Evolutionary conservation across 345 rosid genomes (phyloP).

Genomic region (Chamaenerion angustifolium): DNA sequence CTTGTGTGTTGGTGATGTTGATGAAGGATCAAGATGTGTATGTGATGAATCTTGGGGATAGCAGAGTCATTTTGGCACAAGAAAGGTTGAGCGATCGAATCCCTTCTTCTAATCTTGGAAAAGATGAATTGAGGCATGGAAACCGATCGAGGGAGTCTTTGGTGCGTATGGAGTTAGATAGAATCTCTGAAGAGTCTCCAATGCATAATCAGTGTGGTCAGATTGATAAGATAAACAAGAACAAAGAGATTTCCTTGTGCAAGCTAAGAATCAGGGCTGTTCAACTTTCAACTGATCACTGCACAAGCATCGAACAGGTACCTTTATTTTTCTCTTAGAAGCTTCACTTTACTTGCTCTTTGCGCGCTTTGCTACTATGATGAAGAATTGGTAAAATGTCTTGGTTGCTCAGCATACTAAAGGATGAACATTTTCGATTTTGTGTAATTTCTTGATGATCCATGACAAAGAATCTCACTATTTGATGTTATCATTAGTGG

Average conservation of each 20-base stretch:
- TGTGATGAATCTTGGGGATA: slow-evolving; percentile 94
- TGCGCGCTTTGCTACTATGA: neutral
- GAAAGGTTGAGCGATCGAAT: slow-evolving; percentile 77
- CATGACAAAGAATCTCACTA: no score
- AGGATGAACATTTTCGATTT: no score
- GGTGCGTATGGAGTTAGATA: slow-evolving; percentile 87
- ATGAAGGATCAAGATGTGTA: slow-evolving; percentile 98
- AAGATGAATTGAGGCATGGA: slow-evolving; percentile 55
- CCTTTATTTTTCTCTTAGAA: slow-evolving; percentile 10
- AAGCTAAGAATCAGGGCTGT: slow-evolving; percentile 90
- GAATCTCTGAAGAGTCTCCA: slow-evolving; percentile 96
- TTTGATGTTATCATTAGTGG: no score
- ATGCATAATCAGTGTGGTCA: slow-evolving; percentile 64
- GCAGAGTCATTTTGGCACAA: slow-evolving; percentile 79
- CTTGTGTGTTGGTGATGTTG: slow-evolving; percentile 86
- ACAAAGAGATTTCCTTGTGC: slow-evolving; percentile 70
- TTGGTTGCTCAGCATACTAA: no score
- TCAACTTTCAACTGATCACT: slow-evolving; percentile 88
- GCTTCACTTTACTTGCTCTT: neutral
- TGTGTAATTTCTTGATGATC: no score
- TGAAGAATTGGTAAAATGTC: no score
- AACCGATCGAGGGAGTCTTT: slow-evolving; percentile 74
- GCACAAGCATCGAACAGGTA: slow-evolving; percentile 83
- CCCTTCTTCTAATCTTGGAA: slow-evolving; percentile 37
- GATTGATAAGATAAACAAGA: slow-evolving; percentile 60